Evolutionary conservation across 192 early-diverging fungal genomes (phyloP), one percentile per base, ranked within the genome.

Genomic region (Haplosporangium gracile): DNA sequence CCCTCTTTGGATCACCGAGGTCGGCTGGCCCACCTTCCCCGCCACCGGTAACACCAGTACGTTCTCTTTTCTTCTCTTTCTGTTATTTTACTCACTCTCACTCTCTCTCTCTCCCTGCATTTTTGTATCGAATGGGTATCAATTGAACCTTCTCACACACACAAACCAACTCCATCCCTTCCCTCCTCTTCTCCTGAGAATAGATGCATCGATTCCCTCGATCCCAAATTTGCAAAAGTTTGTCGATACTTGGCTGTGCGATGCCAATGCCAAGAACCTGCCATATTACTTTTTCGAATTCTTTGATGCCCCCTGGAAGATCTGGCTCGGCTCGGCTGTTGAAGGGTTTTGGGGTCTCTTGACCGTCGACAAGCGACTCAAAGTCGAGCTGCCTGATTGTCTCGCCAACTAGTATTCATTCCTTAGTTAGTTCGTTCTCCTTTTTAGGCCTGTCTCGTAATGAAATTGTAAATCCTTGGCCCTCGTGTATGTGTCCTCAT

Each of bases 221-320:
- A 77, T 81, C 39, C 75, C 53, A n/a, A 83, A 88, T 38, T 43
- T 81, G 68, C 77, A 88, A n/a, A 74, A 36, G 18, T 83, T 88
- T 18, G 29, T 83, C 39, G 82, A 83, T 42, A 83, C 74, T 16
- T 88, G 75, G 71, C 20, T 88, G 24, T 88, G 87, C n/a, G 78
- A 88, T 18, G 87, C 87, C 18, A 88, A 88, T 38, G 38, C 22
- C 11, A 60, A 72, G 34, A 39, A 72, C 8, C 11, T 88, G 47
- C 82, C 87, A n/a, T 83, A 88, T 53, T 88, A 75, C 34, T 88
- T 76, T 70, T 83, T 88, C 47, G 87, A 88, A 75, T 82, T 83
- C 75, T 80, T 79, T 65, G 87, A 88, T 70, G 82, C 82, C 32
- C 87, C 87, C 40, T 83, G 87, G 87, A 88, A 88, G 73, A 82